These are phyloP conservation scores for Leccinum incarnatum DNA, from an alignment of 768 basidiomycete species.

Conservation along the genomic window DNA sequence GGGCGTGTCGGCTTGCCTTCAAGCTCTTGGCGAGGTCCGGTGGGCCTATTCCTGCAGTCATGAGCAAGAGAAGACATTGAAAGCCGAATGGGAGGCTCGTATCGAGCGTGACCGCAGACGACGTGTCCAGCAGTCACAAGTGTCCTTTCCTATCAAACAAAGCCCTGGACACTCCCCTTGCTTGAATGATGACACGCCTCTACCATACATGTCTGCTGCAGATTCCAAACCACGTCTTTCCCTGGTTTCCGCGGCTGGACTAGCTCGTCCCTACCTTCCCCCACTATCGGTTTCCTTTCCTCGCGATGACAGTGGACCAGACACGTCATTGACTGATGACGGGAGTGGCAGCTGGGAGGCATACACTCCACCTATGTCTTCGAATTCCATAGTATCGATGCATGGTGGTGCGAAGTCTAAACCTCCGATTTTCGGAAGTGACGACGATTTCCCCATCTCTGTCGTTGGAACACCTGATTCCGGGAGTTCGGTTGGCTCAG, in stretches of 20 bases:
- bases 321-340: conserved; percentile 49
- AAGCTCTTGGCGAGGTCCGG: conserved; percentile 75
- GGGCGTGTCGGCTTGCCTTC: conserved; percentile 51
- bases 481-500: conserved; percentile 9
- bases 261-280: conserved; percentile 47
- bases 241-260: conserved; percentile 33
- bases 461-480: conserved; percentile 19
- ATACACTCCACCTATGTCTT: conserved; percentile 62
- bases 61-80: conserved; percentile 64
- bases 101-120: conserved; percentile 31
- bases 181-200: conserved; percentile 19
- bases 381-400: conserved; percentile 46
- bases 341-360: conserved; percentile 54
- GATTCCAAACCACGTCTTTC: conserved; percentile 25
- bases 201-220: conserved; percentile 11
- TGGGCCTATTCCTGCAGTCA: conserved; percentile 79
- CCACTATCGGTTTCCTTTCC: conserved; percentile 40
- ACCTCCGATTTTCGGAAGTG: conserved; percentile 46
- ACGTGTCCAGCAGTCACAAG: conserved; percentile 21
- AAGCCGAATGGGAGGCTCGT: conserved; percentile 44
- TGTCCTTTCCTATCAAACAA: conserved; percentile 22
- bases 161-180: conserved; percentile 30
- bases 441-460: conserved; percentile 49
- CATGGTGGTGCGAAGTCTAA: conserved; percentile 33
- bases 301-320: conserved; percentile 53